Percentiles rank a stretch among this genome's conserved stretches.
These are phyloP conservation scores for Lasiosphaeris hirsuta DNA, from an alignment of 495 filamentous ascomycete genomes.

Conservation along the genomic window DNA sequence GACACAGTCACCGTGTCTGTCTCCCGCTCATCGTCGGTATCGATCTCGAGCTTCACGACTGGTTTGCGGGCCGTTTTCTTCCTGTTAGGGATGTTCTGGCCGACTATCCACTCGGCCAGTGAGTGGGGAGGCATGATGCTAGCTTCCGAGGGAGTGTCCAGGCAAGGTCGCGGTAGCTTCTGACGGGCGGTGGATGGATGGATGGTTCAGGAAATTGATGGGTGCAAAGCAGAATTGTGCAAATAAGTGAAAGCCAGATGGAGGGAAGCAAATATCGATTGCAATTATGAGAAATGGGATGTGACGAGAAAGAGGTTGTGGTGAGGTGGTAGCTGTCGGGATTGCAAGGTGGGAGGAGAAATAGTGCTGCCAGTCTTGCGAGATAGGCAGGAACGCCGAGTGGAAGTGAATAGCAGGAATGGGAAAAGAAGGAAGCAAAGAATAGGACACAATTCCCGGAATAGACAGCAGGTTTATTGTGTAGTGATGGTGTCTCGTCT, in stretches of 20 bases:
- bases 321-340: too few relatives aligned
- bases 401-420: too few relatives aligned
- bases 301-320: too few relatives aligned
- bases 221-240: neutral
- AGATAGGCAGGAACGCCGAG: too few relatives aligned
- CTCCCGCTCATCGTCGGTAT: constrained; percentile 38
- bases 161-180: neutral
- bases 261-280: too few relatives aligned
- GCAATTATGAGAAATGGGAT: too few relatives aligned
- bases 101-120: constrained; percentile 40
- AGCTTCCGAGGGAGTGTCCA: neutral
- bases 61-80: constrained; percentile 16
- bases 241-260: neutral
- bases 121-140: constrained; percentile 28
- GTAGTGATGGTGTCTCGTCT: too few relatives aligned
- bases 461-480: too few relatives aligned
- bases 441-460: too few relatives aligned
- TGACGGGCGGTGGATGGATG: neutral
- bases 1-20: constrained; percentile 35
- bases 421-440: too few relatives aligned
- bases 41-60: constrained; percentile 24
- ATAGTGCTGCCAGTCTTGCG: too few relatives aligned
- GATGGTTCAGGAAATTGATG: neutral
- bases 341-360: too few relatives aligned
- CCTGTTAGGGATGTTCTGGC: constrained; percentile 28